Base-by-base conservation (phyloP, 805 yeast genomes). In the Crinitomyces ghanaensis region DNA sequence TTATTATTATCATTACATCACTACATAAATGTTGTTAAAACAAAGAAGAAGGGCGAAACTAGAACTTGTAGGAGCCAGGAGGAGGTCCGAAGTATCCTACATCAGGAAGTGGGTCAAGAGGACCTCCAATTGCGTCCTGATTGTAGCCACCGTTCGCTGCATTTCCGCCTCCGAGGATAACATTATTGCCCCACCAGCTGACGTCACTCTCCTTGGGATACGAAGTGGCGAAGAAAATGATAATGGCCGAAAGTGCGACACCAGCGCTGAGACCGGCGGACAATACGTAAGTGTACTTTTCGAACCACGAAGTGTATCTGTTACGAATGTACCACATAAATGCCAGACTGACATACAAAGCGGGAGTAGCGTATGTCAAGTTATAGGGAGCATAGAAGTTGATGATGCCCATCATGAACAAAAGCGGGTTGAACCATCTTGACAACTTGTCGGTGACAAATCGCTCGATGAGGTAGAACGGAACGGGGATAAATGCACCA, bases 161-260 rank as follows among this genome's bases (percentile, higher is more conserved):
- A 19, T 31, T 28, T 14, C 15, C 26, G 5, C 34, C 34, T 7
- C 28, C 34, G n/a, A 18, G 15, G 4, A 23, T 16, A 47, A 34
- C 37, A 7, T 21, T 22, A 36, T 72, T 74, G 1, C 84, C 84
- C 84, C 84, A 77, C 84, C 84, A 40, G n/a, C 6, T 6, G 12
- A 19, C 24, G 20, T 19, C 39, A 2, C 63, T 28, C 5, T 45
- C 44, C n/a, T 45, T 58, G 2, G 59, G 56, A 45, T 63, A 71
- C 37, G 60, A 57, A 3, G 65, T 63, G 1, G 68, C 54, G 46
- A 72, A 71, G 55, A 77, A 77, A 24, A 74, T 67, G 36, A 76
- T 54, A 28, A 73, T 56, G 1, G 71, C 73, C 37, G 74, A 60
- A 40, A 74, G 63, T 2, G 80, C 81, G 13, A 73, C 68, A n/a